phyloP scores from a whole-genome alignment of 371 early-diverging fungal species.

The Mortierella sp. region DNA sequence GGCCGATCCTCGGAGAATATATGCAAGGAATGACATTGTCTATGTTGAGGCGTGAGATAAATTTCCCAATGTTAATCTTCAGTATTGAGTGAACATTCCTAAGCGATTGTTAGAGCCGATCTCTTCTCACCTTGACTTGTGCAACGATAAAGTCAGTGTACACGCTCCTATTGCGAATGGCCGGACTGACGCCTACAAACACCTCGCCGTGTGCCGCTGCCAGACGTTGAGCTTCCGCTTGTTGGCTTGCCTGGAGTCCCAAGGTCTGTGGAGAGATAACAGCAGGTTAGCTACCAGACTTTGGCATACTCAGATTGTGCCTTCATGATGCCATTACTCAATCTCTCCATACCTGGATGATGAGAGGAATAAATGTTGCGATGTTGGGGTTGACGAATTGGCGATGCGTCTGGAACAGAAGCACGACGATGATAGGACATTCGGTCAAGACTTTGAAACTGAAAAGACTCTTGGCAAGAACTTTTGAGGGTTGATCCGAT shows the following conservation, averaged over 20 bases:
- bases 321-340: background rate
- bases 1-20: conserved; percentile 87
- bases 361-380: conserved; percentile 87
- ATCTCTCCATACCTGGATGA: conserved; percentile 72
- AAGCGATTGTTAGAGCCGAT: background rate
- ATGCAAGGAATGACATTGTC: conserved; percentile 97
- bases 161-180: conserved; percentile 75
- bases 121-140: conserved; percentile 87
- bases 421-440: conserved; percentile 97
- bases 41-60: conserved; percentile 35
- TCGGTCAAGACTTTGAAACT: conserved; percentile 98
- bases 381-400: conserved; percentile 84
- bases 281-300: background rate
- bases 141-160: conserved; percentile 89
- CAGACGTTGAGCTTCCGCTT: conserved; percentile 75
- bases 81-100: background rate
- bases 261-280: conserved; percentile 63
- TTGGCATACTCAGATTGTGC: background rate
- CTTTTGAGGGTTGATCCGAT: conserved; percentile 65
- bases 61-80: background rate
- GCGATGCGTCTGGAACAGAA: conserved; percentile 89
- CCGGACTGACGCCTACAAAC: conserved; percentile 85
- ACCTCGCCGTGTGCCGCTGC: conserved; percentile 75
- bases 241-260: conserved; percentile 81
- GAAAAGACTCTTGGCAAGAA: conserved; percentile 76